Evolutionary conservation across 441 rosid genomes (phyloP), one percentile per base, ranked within the genome.

Genomic region (Pelargonium myrrhifolium): DNA sequence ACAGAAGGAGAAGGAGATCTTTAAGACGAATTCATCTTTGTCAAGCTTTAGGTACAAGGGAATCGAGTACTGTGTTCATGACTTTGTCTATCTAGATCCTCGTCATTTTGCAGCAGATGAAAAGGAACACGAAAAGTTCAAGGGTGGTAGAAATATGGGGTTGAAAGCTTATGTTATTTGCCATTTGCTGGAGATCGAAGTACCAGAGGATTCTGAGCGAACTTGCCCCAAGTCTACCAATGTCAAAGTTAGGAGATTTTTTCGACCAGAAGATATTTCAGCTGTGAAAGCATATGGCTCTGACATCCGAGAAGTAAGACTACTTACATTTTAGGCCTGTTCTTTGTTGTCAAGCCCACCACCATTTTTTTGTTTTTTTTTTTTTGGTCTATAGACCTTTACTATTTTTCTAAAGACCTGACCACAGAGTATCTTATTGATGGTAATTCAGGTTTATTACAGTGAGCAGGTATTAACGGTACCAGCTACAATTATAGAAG

Each of bases 231-330:
- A 43, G 35, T 73, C 75, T 10, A 68, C 73, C 35, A 61, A 62
- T 63, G 73, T 75, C 31, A 73, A 75, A 76, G 75, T 68, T 31
- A 62, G 77, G 22, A 79, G 79, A 68, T 70, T 67, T 76, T 79
- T 67, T 69, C 71, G 79, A 67, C 77, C 79, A 12, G 82, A 75
- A 67, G 82, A 79, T 40, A 65, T 79, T 49, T 75, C 73, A 45
- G 39, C 71, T 1, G 73, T 73, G 66, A 79, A 73, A 68, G 75
- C 79, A 62, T 79, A 79, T 68, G 70, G 65, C 68, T 70, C 75
- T 45, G 75, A 79, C 11, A 65, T 73, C 64, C 76, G 66, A 64
- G 82, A 75, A 71, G 82, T 75, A 60, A 60, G 71, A 28, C 14
- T 60, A 24, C 28, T 15, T n/a, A 18, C 26, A 55, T 45, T 45